Base-by-base conservation (phyloP, 202 grass and related monocot species). In the Eragrostis tef region DNA sequence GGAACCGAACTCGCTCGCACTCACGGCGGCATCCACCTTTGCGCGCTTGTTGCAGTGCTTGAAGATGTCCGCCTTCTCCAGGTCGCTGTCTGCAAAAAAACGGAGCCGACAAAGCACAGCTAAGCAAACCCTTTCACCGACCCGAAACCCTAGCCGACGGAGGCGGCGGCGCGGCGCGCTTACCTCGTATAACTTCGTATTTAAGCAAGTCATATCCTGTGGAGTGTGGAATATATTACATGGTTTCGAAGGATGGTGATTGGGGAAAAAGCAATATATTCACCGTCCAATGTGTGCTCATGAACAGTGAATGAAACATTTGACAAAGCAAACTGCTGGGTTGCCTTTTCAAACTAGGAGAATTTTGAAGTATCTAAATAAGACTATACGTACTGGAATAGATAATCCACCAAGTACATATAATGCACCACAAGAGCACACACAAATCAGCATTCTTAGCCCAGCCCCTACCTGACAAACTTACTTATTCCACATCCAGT, bases 51-150 rank as follows among this genome's bases (percentile, higher is more conserved):
- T 93, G 81, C 84, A 86, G 67, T 89, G 69, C 64, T 76, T 39
- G 71, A 91, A 88, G n/a, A 93, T 94, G 47, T 86, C 91, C 8
- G 90, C 84, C 62, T 71, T 88, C 77, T 98, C 90, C 45, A 93
- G 80, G 51, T 91, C 92, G 13, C 84, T 83, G 43, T 94, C 95
- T 98, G 87, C 75, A 27, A 60, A 5, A 57, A 16, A 77, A 48
- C 52, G 66, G 67, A 50, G 44, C 62, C 14, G 17, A 17, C 11
- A 67, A 87, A 76, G 36, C 78, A 56, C 19, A 61, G 58, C 21
- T 73, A 48, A 78, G 71, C 25, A 61, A 77, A 41, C 21, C 13
- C 12, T 26, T 27, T 16, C 22, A n/a, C 10, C 22, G 53, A 62
- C 22, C 10, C 10, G 22, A 58, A 82, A 93, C 66, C 58, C 82